Base-by-base conservation (phyloP, 148 eudicot genomes). In the Rhododendron henanense region DNA sequence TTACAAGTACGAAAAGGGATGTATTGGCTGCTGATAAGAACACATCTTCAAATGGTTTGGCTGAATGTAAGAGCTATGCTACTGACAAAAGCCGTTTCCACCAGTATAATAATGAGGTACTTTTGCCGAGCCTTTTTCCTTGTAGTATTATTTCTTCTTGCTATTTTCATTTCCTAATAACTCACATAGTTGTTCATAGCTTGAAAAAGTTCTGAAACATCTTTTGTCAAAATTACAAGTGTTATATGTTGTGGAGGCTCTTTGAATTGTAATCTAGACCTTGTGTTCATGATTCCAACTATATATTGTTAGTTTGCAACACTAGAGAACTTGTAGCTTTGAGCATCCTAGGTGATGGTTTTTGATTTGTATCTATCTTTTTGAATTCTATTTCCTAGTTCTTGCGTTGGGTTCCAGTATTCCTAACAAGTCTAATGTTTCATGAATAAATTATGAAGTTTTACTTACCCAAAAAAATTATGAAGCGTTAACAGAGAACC, bases 41-140 rank as follows among this genome's bases (percentile, higher is more conserved):
- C 83, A 59, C 75, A 73, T 84, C 28, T 79, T 83, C 82, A 21
- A 45, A 75, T 79, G 87, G 85, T 79, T 79, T 82, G 75, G 85
- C 77, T 59, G 82, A 85, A 76, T 65, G 53, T 59, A 74, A 78
- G 84, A 88, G 80, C 79, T 75, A 83, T 82, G 44, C 44, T 47
- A 47, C 74, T 51, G 85, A 84, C 59, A 78, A 48, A n/a, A 80
- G 88, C 74, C 39, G 44, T 79, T 80, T 83, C 45, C 69, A 44
- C 37, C 82, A 33, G 35, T 87, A 86, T 82, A 79, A 84, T 37
- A 13, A 25, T 44, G 84, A 85, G 92, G 96, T 92, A 85, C 28
- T 75, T 57, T 41, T 53, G 59, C 73, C 33, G 18, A 25, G 61
- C 5, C 31, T 65, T 57, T 74, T 23, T 16, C 35, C 6, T 74